Conservation (phyloP, 2,329 filamentous ascomycete species). For the Pseudogymnoascus sp. region DNA sequence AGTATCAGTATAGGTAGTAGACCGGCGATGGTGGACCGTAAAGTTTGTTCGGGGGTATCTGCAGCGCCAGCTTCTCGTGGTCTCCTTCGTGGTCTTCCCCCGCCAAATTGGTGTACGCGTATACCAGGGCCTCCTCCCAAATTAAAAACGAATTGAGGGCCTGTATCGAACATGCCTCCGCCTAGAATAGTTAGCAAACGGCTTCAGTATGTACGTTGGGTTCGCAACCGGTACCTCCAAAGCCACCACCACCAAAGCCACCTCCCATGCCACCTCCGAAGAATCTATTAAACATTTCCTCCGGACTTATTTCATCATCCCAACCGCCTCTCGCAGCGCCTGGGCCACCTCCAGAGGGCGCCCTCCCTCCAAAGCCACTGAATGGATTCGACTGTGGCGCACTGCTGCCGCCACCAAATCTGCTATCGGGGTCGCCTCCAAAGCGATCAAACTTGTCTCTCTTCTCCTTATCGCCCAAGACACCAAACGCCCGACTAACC, state of each 20-base stretch:
- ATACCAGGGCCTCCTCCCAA: conserved; percentile 87
- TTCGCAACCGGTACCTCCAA: conserved; percentile 54
- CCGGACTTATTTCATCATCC: conserved; percentile 88
- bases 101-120: conserved; percentile 92
- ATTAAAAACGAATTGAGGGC: conserved; percentile 91
- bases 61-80: conserved; percentile 58
- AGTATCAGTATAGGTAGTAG: conserved; percentile 84
- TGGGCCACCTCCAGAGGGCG: conserved; percentile 25
- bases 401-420: conserved; percentile 56
- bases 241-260: conserved; percentile 44
- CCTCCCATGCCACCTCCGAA: conserved; percentile 62
- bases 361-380: conserved; percentile 50
- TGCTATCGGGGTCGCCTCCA: conserved; percentile 85
- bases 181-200: conserved; percentile 31
- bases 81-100: conserved; percentile 66
- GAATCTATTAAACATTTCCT: conserved; percentile 96
- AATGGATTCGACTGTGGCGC: conserved; percentile 59
- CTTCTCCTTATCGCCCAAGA: conserved; percentile 91
- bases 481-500: conserved; percentile 88
- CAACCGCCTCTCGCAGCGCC: conserved; percentile 53
- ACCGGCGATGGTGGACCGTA: conserved; percentile 55
- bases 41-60: conserved; percentile 44
- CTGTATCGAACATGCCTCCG: conserved; percentile 61
- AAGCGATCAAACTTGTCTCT: conserved; percentile 80
- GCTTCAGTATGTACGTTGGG: conserved; percentile 31